A percentile compares a stretch with the other conserved stretches of the same genome.
Evolutionary conservation across 345 rosid species (phyloP).

Genomic region (Laguncularia racemosa): DNA sequence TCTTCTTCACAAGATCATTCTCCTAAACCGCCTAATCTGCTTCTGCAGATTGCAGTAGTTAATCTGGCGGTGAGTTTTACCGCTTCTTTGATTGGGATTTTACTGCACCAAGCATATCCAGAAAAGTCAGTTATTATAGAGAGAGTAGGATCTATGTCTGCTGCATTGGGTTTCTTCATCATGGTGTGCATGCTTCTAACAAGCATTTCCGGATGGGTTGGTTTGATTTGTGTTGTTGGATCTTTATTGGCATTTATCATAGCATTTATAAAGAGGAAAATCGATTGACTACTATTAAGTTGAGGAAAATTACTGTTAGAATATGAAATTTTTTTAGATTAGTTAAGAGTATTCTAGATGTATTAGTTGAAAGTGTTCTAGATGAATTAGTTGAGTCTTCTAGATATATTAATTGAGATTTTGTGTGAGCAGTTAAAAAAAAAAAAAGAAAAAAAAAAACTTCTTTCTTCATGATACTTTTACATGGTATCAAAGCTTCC

Average conservation of each 20-base stretch:
- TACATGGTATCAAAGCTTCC: too few relatives aligned
- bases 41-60: conserved; percentile 4
- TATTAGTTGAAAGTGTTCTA: too few relatives aligned
- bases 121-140: not conserved
- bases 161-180: too few relatives aligned
- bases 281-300: not conserved
- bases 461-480: too few relatives aligned
- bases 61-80: conserved; percentile 1
- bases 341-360: too few relatives aligned
- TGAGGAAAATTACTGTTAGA: not conserved
- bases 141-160: conserved; percentile 7
- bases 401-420: too few relatives aligned
- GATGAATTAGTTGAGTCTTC: too few relatives aligned
- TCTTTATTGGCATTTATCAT: conserved; percentile 2
- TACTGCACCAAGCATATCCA: not conserved
- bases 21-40: not conserved
- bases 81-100: conserved; percentile 5
- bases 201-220: not conserved
- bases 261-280: not conserved
- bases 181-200: too few relatives aligned
- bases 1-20: not conserved
- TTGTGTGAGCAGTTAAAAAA: too few relatives aligned
- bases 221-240: conserved; percentile 4
- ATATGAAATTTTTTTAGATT: too few relatives aligned
- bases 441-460: too few relatives aligned